Base-by-base conservation (phyloP, 306 rosid genomes). In the Pterocarpus santalinus region DNA sequence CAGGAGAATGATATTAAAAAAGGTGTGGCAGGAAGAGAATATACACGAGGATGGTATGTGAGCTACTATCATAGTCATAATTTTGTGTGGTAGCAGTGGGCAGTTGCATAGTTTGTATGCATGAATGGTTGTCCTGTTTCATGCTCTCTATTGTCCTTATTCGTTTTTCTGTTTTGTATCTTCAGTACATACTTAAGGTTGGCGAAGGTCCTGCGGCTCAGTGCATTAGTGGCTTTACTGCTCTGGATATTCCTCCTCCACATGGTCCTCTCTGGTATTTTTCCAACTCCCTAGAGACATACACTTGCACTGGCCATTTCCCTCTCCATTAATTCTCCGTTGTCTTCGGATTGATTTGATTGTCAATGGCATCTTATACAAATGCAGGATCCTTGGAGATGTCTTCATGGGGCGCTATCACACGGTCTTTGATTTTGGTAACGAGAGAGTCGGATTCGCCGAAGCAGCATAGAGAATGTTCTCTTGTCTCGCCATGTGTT, bases 361-460 rank as follows among this genome's bases (percentile, higher is more conserved):
- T 86, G 44, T 83, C 46, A 36, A 62, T 65, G 78, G 61, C 28
- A 55, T 53, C 7, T 75, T 22, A 8, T 7, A 67, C 47, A 35
- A 52, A 72, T 86, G 88, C 89, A 92, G 97, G 97, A 93, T 95
- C 69, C 80, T 93, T 68, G 99, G 99, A 51, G 99, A 95, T 60
- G 46, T 93, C 71, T 95, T 95, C 88, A 90, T 93, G 95, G 97
- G 99, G 8, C 88, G 86, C n/a, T 95, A 95, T 87, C 97, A 95
- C 81, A 95, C 99, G 1, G 91, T 92, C 80, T 95, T 95, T 69
- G 99, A 95, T 83, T 90, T 16, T 61, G 97, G 97, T 9, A 76
- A 88, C 1, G 35, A 15, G 60, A 89, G 94, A 86, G 92, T 95
- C 9, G 99, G 99, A 81, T 95, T 95, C 83, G 97, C 97, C 2